Evolutionary conservation across 768 basidiomycete species (phyloP).

Genomic region (Lentinus tigrinus): DNA sequence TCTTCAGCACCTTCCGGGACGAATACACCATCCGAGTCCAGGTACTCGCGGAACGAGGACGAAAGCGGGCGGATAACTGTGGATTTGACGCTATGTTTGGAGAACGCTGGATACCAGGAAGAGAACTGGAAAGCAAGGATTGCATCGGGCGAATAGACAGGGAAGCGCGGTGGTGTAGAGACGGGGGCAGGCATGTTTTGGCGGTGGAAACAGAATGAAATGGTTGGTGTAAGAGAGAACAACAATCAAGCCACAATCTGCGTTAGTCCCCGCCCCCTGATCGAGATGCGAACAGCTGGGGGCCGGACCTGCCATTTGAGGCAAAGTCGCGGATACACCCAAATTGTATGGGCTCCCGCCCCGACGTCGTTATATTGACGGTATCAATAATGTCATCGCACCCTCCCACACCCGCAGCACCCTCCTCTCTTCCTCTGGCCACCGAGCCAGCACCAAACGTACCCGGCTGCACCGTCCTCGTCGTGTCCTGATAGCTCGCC

Average conservation of each 20-base stretch:
- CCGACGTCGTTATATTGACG: neutral
- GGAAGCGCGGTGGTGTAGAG: constrained; percentile 44
- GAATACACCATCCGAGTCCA: constrained; percentile 82
- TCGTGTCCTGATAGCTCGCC: neutral
- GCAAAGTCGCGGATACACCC: no score
- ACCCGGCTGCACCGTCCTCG: neutral
- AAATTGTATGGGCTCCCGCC: no score
- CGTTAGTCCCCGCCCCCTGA: no score
- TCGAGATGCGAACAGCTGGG: neutral
- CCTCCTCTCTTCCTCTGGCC: neutral
- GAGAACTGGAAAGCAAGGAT: constrained; percentile 80
- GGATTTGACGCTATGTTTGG: constrained; percentile 63
- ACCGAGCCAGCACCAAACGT: neutral
- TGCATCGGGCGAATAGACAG: constrained; percentile 46
- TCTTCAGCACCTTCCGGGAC: constrained; percentile 82
- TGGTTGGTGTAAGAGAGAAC: no score
- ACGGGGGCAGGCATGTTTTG: constrained; percentile 35
- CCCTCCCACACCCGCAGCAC: neutral
- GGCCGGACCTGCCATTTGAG: no score
- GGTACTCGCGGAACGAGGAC: constrained; percentile 63
- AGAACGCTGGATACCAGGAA: constrained; percentile 78
- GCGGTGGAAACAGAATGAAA: no score
- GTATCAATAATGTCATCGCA: no score
- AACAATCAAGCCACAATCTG: no score
- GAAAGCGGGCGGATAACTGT: constrained; percentile 71